Conservation (phyloP, 176 grass and related monocot genomes). For the Carex littledalei region DNA sequence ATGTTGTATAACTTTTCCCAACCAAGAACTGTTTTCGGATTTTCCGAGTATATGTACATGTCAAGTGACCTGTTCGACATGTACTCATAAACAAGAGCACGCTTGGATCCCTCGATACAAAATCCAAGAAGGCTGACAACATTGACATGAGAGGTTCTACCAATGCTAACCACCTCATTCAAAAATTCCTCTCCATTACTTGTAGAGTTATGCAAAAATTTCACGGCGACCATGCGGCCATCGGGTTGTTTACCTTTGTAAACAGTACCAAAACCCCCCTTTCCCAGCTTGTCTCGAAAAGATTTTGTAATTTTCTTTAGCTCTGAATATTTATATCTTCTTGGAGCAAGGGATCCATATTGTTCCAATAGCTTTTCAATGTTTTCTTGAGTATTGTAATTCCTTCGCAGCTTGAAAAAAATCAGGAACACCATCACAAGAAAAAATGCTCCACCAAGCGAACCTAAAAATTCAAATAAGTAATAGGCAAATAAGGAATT, state of each 20-base stretch:
- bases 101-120: conserved; percentile 41
- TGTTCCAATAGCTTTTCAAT: conserved; percentile 11
- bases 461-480: background rate
- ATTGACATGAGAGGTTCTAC: conserved; percentile 59
- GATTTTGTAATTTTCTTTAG: conserved; percentile 39
- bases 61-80: conserved; percentile 55
- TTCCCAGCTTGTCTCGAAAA: conserved; percentile 34
- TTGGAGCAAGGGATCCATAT: conserved; percentile 37
- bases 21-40: conserved; percentile 25
- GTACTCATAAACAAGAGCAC: conserved; percentile 50
- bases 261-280: conserved; percentile 55
- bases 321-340: conserved; percentile 45
- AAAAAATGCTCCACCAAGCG: background rate
- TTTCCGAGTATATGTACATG: conserved; percentile 43
- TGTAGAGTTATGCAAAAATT: conserved; percentile 40
- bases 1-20: conserved; percentile 41
- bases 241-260: conserved; percentile 33
- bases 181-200: conserved; percentile 46
- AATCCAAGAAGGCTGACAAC: conserved; percentile 42
- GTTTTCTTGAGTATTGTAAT: conserved; percentile 2
- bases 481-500: background rate
- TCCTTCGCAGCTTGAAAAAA: conserved; percentile 1
- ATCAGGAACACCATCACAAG: background rate
- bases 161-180: conserved; percentile 54
- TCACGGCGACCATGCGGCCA: conserved; percentile 38